Base-by-base conservation (phyloP, 73 alveolate genomes). In the Tetrahymena elliotti region DNA sequence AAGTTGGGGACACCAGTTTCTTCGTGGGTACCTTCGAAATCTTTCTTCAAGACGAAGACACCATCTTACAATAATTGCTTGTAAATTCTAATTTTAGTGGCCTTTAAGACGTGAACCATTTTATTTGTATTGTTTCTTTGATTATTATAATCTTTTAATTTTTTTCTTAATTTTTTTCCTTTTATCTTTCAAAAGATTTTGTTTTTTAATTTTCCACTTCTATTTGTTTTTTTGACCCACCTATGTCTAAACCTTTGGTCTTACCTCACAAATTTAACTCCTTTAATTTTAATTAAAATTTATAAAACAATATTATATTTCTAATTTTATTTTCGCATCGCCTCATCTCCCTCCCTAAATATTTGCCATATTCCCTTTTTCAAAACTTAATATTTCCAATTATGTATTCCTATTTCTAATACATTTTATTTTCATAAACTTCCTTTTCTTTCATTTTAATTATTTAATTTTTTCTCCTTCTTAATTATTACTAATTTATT, bases 21-120 rank as follows among this genome's bases (percentile, higher is more conserved):
- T 93, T 96, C 96, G 84, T 97, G 97, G 94, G 97, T 93, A 20
- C 95, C 96, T 92, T 98, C 97, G 83, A 97, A 53, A 95, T 98
- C 99, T 96, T 98, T 98, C 97, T 98, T 98, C 95, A 97, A 98
- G 94, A 97, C 98, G 93, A 98, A 93, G 84, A 98, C 99, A 83
- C 99, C 99, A 94, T 98, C 99, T 94, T 96, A 96, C 40, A 98
- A 93, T 52, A 98, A 96, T 93, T 98, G 96, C 94, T 97, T 97
- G 96, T 97, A 98, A 93, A 98, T 95, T 93, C 97, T 97, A 95
- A 98, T 96, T 96, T 97, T 98, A 96, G 97, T 97, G 93, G 97
- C 98, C 95, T 96, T 95, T 83, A 99, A 98, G 94, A 98, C 98
- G 96, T 97, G 98, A 39, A 98, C 99, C 99, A 98, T 98, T 84